These are phyloP conservation scores for Epichloe hybrida DNA, from an alignment of 2,329 filamentous ascomycete species.

Conservation along the genomic window DNA sequence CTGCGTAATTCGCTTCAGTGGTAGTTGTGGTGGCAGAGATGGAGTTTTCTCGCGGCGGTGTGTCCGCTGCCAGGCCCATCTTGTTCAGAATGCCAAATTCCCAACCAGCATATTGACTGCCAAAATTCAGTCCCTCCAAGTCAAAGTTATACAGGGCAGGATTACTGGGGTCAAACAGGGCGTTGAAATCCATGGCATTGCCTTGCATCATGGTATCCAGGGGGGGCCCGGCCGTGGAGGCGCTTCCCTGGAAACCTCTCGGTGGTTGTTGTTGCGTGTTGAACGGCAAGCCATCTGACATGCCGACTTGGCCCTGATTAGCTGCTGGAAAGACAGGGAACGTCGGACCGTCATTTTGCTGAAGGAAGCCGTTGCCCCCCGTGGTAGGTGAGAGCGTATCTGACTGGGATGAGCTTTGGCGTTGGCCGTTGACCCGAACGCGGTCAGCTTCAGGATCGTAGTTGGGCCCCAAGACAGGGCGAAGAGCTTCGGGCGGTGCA, in stretches of 20 bases:
- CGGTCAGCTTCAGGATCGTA: conserved; percentile 46
- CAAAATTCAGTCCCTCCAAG: conserved; percentile 75
- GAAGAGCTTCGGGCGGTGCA: conserved; percentile 75
- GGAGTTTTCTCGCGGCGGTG: conserved; percentile 53
- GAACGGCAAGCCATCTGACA: conserved; percentile 41
- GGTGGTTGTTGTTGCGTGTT: conserved; percentile 53
- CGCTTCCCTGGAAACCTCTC: conserved; percentile 48
- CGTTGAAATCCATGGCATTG: conserved; percentile 38
- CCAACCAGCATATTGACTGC: conserved; percentile 87
- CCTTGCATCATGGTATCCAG: conserved; percentile 35
- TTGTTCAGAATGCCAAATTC: conserved; percentile 95
- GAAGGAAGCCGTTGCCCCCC: conserved; percentile 33
- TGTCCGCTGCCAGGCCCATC: conserved; percentile 70
- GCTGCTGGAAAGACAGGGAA: conserved; percentile 38
- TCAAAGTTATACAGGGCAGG: conserved; percentile 93
- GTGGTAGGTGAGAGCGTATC: conserved; percentile 28
- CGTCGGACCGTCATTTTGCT: conserved; percentile 29
- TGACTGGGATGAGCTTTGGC: conserved; percentile 34
- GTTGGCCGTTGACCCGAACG: conserved; percentile 30
- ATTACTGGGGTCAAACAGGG: conserved; percentile 81
- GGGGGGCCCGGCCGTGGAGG: conserved; percentile 34
- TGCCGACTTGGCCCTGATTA: conserved; percentile 29
- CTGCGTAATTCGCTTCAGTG: conserved; percentile 25
- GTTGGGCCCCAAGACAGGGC: conserved; percentile 66
- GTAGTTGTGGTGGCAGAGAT: conserved; percentile 28